Evolutionary conservation across 2,329 filamentous ascomycete genomes (phyloP).

Genomic region (Ceratocystis colombiana): DNA sequence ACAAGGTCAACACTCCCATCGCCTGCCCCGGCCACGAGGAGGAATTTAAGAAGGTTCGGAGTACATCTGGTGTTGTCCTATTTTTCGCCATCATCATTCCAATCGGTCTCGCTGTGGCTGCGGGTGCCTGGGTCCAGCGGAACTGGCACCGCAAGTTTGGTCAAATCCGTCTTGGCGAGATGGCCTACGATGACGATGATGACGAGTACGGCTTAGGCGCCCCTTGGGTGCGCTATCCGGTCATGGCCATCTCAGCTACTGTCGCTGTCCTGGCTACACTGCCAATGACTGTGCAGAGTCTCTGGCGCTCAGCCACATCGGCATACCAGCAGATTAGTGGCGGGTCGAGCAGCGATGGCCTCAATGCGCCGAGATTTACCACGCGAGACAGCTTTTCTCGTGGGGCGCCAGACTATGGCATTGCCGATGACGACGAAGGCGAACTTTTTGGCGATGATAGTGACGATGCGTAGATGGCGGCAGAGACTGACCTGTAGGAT

Average conservation of each 20-base stretch:
- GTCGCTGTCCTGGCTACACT: conserved; percentile 51
- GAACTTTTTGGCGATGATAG: conserved; percentile 88
- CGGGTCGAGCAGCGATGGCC: conserved; percentile 39
- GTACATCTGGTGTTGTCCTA: conserved; percentile 60
- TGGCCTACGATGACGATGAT: conserved; percentile 65
- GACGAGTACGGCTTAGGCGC: conserved; percentile 61
- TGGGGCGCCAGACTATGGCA: conserved; percentile 74
- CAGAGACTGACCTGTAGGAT: not conserved
- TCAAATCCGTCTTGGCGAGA: conserved; percentile 78
- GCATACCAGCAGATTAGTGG: conserved; percentile 42
- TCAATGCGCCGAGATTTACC: conserved; percentile 62
- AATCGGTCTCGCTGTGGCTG: conserved; percentile 55
- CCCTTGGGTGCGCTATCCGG: conserved; percentile 71
- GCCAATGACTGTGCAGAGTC: conserved; percentile 59
- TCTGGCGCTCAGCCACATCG: conserved; percentile 57
- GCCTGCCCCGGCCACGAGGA: conserved; percentile 72
- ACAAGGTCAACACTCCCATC: conserved; percentile 50
- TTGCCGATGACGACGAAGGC: conserved; percentile 87
- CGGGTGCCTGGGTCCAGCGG: conserved; percentile 75
- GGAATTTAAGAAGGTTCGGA: conserved; percentile 63
- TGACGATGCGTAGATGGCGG: conserved; percentile 59
- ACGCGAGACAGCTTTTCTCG: conserved; percentile 82
- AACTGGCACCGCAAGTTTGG: conserved; percentile 88
- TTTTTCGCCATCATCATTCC: conserved; percentile 80
- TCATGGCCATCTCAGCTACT: conserved; percentile 58